Percentiles rank a stretch among this genome's conserved stretches.
Conservation (phyloP, 176 grass and related monocot genomes). For the Oryza glaberrima region DNA sequence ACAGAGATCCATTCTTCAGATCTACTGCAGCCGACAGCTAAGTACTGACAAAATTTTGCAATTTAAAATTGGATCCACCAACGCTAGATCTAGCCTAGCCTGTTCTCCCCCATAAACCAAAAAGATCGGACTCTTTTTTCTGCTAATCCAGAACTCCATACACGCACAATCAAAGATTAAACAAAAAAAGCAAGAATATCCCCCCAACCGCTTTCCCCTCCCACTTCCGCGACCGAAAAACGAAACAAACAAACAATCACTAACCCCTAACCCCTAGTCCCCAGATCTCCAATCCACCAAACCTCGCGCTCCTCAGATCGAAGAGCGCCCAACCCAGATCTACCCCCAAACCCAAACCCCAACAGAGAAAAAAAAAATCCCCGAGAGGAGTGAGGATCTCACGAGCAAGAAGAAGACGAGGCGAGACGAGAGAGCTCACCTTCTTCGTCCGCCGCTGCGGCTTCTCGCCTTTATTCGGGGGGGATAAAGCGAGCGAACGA, state of each 20-base stretch:
- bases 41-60: not conserved
- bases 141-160: not conserved
- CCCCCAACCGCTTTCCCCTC: not conserved
- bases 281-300: not conserved
- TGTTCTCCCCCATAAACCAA: not conserved
- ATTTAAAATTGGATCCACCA: not conserved
- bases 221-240: not conserved
- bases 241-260: not conserved
- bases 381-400: not conserved
- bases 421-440: slow-evolving; percentile 2
- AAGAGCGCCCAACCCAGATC: slow-evolving; percentile 12
- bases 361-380: not conserved
- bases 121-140: not conserved
- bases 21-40: not conserved
- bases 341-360: not conserved
- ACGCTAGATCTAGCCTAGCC: not conserved
- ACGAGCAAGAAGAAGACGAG: not conserved
- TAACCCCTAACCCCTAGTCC: too few relatives aligned
- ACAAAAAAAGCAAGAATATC: not conserved
- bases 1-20: not conserved
- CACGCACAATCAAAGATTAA: not conserved
- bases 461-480: not conserved
- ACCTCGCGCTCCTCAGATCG: not conserved
- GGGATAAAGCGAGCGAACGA: not conserved
- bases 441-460: not conserved